Evolutionary conservation across 1,139 yeast species (phyloP).

Genomic region (Ogataea hybrid): DNA sequence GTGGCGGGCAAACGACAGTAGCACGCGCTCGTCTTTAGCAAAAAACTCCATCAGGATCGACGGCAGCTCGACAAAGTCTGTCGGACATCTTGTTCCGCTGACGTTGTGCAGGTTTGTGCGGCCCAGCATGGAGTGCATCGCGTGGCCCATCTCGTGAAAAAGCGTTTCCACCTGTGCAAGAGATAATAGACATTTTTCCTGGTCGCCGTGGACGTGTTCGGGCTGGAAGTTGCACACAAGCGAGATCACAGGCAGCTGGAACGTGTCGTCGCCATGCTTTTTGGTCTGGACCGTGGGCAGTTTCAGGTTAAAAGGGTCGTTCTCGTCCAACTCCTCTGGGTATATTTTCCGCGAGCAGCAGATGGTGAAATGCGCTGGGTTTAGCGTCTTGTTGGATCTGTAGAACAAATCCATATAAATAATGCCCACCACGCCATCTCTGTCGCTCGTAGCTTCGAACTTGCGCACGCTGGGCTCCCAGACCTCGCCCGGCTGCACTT

Average conservation of each 20-base stretch:
- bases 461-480: slow-evolving; percentile 92
- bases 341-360: slow-evolving; percentile 82
- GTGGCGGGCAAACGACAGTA: slow-evolving; percentile 72
- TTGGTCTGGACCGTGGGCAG: slow-evolving; percentile 39
- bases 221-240: slow-evolving; percentile 81
- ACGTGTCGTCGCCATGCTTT: slow-evolving; percentile 40
- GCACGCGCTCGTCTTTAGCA: slow-evolving; percentile 77
- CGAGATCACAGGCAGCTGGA: slow-evolving; percentile 87
- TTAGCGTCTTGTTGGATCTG: slow-evolving; percentile 58
- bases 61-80: slow-evolving; percentile 96
- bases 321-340: slow-evolving; percentile 38
- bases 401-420: slow-evolving; percentile 69
- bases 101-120: slow-evolving; percentile 86
- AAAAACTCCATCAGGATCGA: slow-evolving; percentile 94
- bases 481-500: slow-evolving; percentile 69
- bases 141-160: slow-evolving; percentile 99
- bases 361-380: slow-evolving; percentile 96
- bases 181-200: slow-evolving; percentile 48
- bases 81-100: slow-evolving; percentile 92
- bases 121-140: slow-evolving; percentile 97
- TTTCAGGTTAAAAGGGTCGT: slow-evolving; percentile 31
- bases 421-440: slow-evolving; percentile 58
- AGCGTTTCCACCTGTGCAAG: slow-evolving; percentile 86
- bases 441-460: slow-evolving; percentile 63
- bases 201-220: slow-evolving; percentile 36